Percentiles rank a stretch among this genome's conserved stretches.
These are phyloP conservation scores for Kluyveromyces nonfermentans DNA, from an alignment of 805 yeast species.

Conservation along the genomic window DNA sequence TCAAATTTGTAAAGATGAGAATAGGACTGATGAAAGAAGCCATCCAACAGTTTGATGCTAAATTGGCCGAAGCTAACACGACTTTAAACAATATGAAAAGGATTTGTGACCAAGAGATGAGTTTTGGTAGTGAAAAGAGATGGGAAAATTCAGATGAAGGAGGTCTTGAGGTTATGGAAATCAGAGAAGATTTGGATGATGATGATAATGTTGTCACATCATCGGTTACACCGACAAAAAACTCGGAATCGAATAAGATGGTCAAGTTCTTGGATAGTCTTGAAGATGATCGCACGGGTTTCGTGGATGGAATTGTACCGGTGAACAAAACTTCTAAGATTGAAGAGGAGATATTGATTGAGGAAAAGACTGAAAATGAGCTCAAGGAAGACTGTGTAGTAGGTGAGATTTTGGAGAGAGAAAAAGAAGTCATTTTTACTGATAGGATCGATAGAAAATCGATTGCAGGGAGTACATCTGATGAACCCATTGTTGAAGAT, in stretches of 20 bases:
- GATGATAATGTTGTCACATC: conserved; percentile 57
- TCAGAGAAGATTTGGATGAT: conserved; percentile 75
- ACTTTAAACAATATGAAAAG: conserved; percentile 24
- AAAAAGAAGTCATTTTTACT: not conserved
- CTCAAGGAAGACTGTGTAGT: not conserved
- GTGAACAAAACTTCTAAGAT: no score
- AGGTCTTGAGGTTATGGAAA: conserved; percentile 56
- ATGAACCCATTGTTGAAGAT: not conserved
- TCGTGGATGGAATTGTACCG: not conserved
- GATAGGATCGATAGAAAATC: not conserved
- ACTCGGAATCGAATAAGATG: not conserved
- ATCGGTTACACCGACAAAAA: conserved; percentile 34
- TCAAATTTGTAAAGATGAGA: conserved; percentile 19
- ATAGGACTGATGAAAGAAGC: conserved; percentile 29
- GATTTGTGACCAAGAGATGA: conserved; percentile 3
- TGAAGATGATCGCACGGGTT: not conserved
- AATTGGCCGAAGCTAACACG: conserved; percentile 33
- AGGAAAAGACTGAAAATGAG: not conserved
- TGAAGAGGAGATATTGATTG: not conserved
- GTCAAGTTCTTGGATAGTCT: not conserved
- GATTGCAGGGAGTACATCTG: not conserved
- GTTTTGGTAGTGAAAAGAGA: not conserved
- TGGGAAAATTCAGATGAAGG: conserved; percentile 3
- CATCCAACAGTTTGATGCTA: conserved; percentile 31
- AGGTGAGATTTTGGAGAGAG: not conserved